Evolutionary conservation across 768 basidiomycete species (phyloP), one percentile per base, ranked within the genome.

Genomic region (Phaffia tasmanica): DNA sequence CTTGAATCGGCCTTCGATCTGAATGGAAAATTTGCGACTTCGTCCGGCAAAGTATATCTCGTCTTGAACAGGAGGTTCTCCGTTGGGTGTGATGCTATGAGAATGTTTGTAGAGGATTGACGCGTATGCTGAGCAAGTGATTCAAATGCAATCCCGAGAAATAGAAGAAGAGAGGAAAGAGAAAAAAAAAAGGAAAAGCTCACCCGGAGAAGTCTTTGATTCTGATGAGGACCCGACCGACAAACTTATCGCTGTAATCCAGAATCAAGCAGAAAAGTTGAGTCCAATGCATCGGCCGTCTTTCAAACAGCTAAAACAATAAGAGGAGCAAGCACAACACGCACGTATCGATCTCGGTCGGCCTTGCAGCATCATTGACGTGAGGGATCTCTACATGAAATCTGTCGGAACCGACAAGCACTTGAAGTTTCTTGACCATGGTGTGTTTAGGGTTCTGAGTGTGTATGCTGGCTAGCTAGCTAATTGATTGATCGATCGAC

Each of bases 391-490:
- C 62, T 0, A 30, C 29, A 21, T 62, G 8, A 49, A 65, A 64
- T 21, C 72, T 67, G 57, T 71, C 51, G 0, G 64, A 29, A 7
- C 72, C 72, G 25, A 71, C 62, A 11, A 49, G 49, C 15, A 56
- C 80, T 51, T 80, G 81, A 30, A 79, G 79, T 68, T 79, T 79
- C 56, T 56, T 60, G 58, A 49, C 35, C 62, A 58, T 58, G 35
- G 11, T 42, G 35, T 42, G 11, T 42, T 4, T n/a, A n/a, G n/a
- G n/a, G n/a, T n/a, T 42, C 35, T 42, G 11, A 5, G 11, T 42
- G 35, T 42, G 11, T 42, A 11, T 5, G 35, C 35, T n/a, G n/a
- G n/a, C n/a, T n/a, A n/a, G n/a, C n/a, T n/a, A n/a, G 11, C 35
- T 42, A 11, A 42, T 11, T 42, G 35, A 42, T 11, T 4, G 11